These are phyloP conservation scores for Terana coerulea DNA, from an alignment of 768 basidiomycete genomes.

Conservation along the genomic window DNA sequence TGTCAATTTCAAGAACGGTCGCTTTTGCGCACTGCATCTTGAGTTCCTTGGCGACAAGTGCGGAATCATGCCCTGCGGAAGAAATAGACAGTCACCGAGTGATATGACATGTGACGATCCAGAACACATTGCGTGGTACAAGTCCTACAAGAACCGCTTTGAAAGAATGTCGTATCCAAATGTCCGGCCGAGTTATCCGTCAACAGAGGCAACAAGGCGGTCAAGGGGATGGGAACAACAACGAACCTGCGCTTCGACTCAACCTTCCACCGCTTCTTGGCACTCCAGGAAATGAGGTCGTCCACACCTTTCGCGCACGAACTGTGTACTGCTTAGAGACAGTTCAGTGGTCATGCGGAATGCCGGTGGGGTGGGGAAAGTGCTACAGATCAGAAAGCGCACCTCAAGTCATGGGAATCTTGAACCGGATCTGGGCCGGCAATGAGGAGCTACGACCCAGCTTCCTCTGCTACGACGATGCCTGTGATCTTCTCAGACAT, in stretches of 20 bases:
- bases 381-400: constrained; percentile 7
- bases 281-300: not conserved
- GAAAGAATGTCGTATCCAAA: not conserved
- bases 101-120: not conserved
- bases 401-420: constrained; percentile 3
- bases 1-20: constrained; percentile 4
- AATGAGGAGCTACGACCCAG: not conserved
- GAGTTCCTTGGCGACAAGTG: not conserved
- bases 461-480: constrained; percentile 7
- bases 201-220: not conserved
- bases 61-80: constrained; percentile 4
- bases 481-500: constrained; percentile 8
- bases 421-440: constrained; percentile 1
- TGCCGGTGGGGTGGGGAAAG: constrained; percentile 11
- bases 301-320: constrained; percentile 9
- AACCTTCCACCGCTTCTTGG: not conserved
- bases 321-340: constrained; percentile 6
- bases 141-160: not conserved
- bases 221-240: not conserved
- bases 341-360: constrained; percentile 9
- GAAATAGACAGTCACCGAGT: not conserved
- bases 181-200: constrained; percentile 6
- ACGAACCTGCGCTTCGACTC: not conserved
- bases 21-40: constrained; percentile 4
- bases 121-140: not conserved